These are phyloP conservation scores for Tuber microsphaerosporum DNA, from an alignment of 495 filamentous ascomycete genomes.

Conservation along the genomic window DNA sequence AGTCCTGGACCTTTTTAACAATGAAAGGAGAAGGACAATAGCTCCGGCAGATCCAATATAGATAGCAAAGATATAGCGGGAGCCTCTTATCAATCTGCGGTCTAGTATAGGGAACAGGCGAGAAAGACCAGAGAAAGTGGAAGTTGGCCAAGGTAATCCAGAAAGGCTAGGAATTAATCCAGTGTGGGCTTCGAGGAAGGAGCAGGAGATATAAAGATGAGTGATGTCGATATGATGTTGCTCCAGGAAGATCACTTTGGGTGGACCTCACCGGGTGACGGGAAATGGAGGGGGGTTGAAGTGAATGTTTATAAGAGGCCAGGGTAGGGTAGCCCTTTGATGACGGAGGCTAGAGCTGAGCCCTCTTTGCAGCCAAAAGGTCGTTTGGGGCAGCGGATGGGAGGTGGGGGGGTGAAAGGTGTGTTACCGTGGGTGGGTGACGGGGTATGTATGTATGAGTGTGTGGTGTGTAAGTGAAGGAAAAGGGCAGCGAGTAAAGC, in stretches of 20 bases:
- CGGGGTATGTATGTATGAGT: background rate
- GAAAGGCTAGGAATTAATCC: constrained; percentile 21
- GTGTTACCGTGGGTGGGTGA: background rate
- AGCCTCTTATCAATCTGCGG: background rate
- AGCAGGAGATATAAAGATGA: constrained; percentile 39
- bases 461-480: constrained; percentile 4
- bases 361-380: constrained; percentile 21
- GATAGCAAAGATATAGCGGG: background rate
- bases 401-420: background rate
- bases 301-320: constrained; percentile 38
- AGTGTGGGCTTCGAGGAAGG: constrained; percentile 29
- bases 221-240: constrained; percentile 40
- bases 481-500: background rate
- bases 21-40: constrained; percentile 18
- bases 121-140: background rate
- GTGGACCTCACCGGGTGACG: constrained; percentile 34
- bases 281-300: constrained; percentile 30
- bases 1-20: constrained; percentile 7
- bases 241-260: constrained; percentile 35
- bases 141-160: background rate
- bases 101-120: background rate
- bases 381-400: background rate
- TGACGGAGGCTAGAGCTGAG: constrained; percentile 39
- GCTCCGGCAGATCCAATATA: background rate
- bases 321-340: constrained; percentile 30